Evolutionary conservation across 2,329 filamentous ascomycete species (phyloP).

Genomic region (Colletotrichum chrysophilum): DNA sequence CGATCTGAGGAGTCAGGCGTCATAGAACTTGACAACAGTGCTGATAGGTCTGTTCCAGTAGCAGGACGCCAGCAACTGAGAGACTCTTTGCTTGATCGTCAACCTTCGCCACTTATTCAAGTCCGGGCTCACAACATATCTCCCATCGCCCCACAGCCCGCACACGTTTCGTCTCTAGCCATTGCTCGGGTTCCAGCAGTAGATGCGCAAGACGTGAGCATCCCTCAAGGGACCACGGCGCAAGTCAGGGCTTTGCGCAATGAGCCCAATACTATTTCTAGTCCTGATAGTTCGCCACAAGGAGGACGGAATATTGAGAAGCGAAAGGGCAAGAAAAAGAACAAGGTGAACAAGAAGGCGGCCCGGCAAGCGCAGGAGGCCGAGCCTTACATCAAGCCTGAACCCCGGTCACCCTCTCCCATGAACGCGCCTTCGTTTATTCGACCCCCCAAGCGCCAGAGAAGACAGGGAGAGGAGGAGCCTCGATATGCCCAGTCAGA

Average conservation of each 20-base stretch:
- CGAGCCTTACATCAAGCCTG: slow-evolving; percentile 63
- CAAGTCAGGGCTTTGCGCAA: slow-evolving; percentile 64
- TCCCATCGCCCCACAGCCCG: slow-evolving; percentile 77
- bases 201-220: slow-evolving; percentile 32
- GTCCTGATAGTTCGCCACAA: slow-evolving; percentile 66
- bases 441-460: slow-evolving; percentile 62
- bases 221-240: slow-evolving; percentile 49
- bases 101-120: slow-evolving; percentile 65
- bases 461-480: slow-evolving; percentile 46
- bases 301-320: slow-evolving; percentile 53
- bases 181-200: slow-evolving; percentile 42
- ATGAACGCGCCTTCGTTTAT: slow-evolving; percentile 56
- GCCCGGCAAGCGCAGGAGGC: slow-evolving; percentile 53
- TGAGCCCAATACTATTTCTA: slow-evolving; percentile 53
- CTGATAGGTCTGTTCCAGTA: slow-evolving; percentile 21
- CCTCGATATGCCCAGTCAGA: slow-evolving; percentile 47
- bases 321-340: slow-evolving; percentile 55
- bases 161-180: slow-evolving; percentile 68
- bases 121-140: slow-evolving; percentile 73
- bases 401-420: slow-evolving; percentile 69
- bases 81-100: slow-evolving; percentile 29
- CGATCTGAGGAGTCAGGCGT: slow-evolving; percentile 45
- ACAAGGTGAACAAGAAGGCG: slow-evolving; percentile 55
- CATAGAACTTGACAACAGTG: slow-evolving; percentile 21
- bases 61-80: slow-evolving; percentile 9